These are phyloP conservation scores for Hsuehochloa calcarea DNA, from an alignment of 176 grass and related monocot species.

Conservation along the genomic window DNA sequence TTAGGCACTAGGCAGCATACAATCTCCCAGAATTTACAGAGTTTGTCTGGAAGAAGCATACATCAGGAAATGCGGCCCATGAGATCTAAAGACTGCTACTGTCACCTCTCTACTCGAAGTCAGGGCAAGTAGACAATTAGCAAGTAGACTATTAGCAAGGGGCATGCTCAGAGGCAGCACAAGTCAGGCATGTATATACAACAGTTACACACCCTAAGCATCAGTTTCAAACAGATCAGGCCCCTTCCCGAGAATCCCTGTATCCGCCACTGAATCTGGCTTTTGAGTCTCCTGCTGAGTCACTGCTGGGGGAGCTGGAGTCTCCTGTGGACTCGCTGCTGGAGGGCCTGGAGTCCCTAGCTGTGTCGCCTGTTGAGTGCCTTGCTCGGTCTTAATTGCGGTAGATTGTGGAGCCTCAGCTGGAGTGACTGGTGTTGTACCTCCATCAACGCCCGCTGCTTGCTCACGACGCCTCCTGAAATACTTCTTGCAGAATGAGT, in stretches of 20 bases:
- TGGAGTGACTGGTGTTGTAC: neutral
- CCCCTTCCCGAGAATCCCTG: neutral
- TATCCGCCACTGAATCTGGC: neutral
- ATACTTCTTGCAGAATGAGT: constrained; percentile 61
- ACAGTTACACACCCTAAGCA: neutral
- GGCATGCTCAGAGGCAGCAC: neutral
- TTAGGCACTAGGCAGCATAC: too few relatives aligned
- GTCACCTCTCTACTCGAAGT: neutral
- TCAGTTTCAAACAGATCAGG: neutral
- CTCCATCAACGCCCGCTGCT: constrained; percentile 22
- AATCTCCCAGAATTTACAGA: constrained; percentile 14
- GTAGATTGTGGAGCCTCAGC: constrained; percentile 13
- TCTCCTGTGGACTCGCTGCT: neutral
- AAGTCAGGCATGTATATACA: neutral
- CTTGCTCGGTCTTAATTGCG: neutral
- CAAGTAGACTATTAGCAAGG: constrained; percentile 10
- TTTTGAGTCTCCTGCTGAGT: neutral
- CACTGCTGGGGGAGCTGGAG: neutral
- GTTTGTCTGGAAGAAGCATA: neutral
- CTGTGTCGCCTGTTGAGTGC: neutral
- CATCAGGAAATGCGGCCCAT: neutral
- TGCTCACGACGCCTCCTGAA: constrained; percentile 37
- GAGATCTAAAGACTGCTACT: constrained; percentile 3
- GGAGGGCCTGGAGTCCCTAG: neutral
- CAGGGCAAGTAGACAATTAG: neutral